These are phyloP conservation scores for Echinosophora koreensis DNA, from an alignment of 306 rosid species.

Conservation along the genomic window DNA sequence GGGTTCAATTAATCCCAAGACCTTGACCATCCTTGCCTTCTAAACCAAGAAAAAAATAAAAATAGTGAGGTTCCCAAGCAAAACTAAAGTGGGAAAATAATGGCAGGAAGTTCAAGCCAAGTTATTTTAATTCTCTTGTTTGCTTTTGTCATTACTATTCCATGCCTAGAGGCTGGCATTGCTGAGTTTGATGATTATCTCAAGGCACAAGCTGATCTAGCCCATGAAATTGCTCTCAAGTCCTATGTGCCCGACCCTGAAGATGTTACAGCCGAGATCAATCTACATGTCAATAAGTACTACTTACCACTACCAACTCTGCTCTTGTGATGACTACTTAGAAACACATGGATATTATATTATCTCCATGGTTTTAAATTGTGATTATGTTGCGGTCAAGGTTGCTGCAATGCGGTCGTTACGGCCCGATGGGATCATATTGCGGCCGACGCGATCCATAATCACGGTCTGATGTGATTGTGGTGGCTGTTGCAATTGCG, in stretches of 20 bases:
- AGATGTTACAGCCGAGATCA: slow-evolving; percentile 53
- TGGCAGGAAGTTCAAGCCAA: slow-evolving; percentile 50
- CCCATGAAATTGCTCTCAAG: slow-evolving; percentile 52
- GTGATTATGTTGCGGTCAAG: too few relatives aligned
- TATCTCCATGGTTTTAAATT: too few relatives aligned
- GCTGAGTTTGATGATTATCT: slow-evolving; percentile 56
- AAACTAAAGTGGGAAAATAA: slow-evolving; percentile 13
- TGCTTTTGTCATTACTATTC: slow-evolving; percentile 56
- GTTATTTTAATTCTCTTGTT: slow-evolving; percentile 49
- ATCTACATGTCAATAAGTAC: slow-evolving; percentile 54
- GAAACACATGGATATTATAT: neutral
- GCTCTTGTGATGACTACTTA: neutral
- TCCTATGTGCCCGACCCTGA: slow-evolving; percentile 67
- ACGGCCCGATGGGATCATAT: too few relatives aligned
- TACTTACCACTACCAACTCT: neutral
- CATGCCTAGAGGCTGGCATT: slow-evolving; percentile 63
- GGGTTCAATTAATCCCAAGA: slow-evolving; percentile 3
- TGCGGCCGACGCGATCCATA: too few relatives aligned
- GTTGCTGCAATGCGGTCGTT: too few relatives aligned
- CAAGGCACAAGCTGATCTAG: slow-evolving; percentile 41
- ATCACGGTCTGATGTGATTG: too few relatives aligned
- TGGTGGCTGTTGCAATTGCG: too few relatives aligned
- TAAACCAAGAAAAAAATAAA: slow-evolving; percentile 6
- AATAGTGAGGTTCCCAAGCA: neutral
- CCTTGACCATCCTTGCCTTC: slow-evolving; percentile 47